Evolutionary conservation across 2,329 filamentous ascomycete genomes (phyloP).

Genomic region (Sphaerulina vaccinii): DNA sequence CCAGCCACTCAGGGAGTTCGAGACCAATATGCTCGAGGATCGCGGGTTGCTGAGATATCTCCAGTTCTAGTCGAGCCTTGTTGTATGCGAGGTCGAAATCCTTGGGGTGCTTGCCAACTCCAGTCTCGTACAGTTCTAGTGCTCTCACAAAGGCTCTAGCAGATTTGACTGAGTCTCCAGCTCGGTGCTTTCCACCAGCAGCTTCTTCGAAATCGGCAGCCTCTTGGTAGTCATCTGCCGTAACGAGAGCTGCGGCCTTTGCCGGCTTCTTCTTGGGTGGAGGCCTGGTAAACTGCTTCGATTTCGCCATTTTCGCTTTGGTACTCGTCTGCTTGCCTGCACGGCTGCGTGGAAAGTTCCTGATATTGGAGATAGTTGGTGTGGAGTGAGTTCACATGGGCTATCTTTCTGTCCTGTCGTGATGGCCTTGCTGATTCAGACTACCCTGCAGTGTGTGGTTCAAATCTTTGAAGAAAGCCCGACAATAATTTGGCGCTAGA

Average conservation of each 20-base stretch:
- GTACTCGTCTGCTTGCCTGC: too few species aligned
- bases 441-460: slow-evolving; percentile 2
- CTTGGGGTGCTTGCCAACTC: slow-evolving; percentile 58
- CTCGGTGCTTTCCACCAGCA: slow-evolving; percentile 71
- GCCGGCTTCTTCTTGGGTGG: slow-evolving; percentile 43
- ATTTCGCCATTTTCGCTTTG: slow-evolving; percentile 28
- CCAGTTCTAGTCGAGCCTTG: slow-evolving; percentile 69
- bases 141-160: slow-evolving; percentile 63
- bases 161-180: slow-evolving; percentile 66
- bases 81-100: slow-evolving; percentile 74
- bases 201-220: slow-evolving; percentile 69
- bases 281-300: slow-evolving; percentile 33
- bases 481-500: too few species aligned
- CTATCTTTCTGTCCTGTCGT: background rate
- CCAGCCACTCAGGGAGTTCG: slow-evolving; percentile 55
- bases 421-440: slow-evolving; percentile 1
- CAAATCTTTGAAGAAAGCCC: slow-evolving; percentile 1
- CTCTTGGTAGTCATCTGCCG: slow-evolving; percentile 67
- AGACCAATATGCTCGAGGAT: slow-evolving; percentile 59
- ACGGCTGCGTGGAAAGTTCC: too few species aligned
- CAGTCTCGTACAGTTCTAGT: slow-evolving; percentile 64
- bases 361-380: too few species aligned
- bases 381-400: background rate
- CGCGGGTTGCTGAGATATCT: slow-evolving; percentile 65
- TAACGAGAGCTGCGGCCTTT: slow-evolving; percentile 46